Conservation (phyloP, 148 eudicot genomes). For the Cornus kousa region DNA sequence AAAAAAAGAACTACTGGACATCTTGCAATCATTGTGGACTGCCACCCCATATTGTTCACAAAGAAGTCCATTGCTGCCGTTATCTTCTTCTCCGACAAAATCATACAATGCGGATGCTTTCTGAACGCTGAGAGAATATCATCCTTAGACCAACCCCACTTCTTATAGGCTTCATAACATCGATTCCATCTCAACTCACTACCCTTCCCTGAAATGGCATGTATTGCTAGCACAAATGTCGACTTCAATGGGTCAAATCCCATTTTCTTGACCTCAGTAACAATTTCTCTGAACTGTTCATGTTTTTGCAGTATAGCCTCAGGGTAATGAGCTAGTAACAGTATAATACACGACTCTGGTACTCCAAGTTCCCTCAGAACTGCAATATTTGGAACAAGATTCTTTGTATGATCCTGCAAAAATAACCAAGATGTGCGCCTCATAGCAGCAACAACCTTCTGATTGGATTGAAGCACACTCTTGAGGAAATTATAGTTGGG, state of each 20-base stretch:
- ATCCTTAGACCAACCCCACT: constrained; percentile 33
- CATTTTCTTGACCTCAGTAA: background rate
- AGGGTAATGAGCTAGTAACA: background rate
- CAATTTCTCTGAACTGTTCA: background rate
- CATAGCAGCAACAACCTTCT: background rate
- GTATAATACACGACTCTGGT: constrained; percentile 5
- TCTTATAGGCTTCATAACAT: constrained; percentile 14
- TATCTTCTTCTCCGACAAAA: constrained; percentile 18
- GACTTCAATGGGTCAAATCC: background rate
- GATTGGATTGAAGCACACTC: constrained; percentile 8
- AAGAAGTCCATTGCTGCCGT: constrained; percentile 13
- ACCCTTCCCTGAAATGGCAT: constrained; percentile 8
- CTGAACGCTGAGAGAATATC: constrained; percentile 25
- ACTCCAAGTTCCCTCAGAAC: constrained; percentile 13
- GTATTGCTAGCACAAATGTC: constrained; percentile 15
- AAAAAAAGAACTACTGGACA: constrained; percentile 5
- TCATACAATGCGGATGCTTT: constrained; percentile 19
- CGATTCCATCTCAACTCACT: constrained; percentile 16
- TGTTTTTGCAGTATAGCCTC: background rate
- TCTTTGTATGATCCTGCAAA: background rate
- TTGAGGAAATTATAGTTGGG: constrained; percentile 21
- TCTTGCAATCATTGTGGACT: background rate
- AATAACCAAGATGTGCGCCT: constrained; percentile 5
- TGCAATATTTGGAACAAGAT: constrained; percentile 7
- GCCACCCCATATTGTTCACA: constrained; percentile 18